A percentile compares a stretch with the other conserved stretches of the same genome.
Evolutionary conservation across 208 protist genomes (phyloP).

Genomic region (Acanthamoeba lenticulata): DNA sequence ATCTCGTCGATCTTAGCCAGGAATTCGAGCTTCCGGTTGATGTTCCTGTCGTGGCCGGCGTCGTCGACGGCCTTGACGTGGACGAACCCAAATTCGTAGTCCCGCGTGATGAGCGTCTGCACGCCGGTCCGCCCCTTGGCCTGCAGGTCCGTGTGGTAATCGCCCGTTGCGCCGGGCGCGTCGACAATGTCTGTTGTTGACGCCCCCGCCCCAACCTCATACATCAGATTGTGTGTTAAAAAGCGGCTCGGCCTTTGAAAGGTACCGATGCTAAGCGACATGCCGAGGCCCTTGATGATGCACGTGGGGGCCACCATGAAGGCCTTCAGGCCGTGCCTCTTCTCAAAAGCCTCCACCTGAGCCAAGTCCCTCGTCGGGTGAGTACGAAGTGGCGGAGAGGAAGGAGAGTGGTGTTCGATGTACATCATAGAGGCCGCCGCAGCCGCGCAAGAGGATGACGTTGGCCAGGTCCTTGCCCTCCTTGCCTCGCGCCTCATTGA

Average conservation of each 20-base stretch:
- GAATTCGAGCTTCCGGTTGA: slow-evolving; percentile 73
- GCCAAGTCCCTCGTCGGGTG: no score
- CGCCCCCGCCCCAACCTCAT: no score
- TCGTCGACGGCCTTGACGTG: slow-evolving; percentile 88
- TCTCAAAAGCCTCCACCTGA: slow-evolving; percentile 68
- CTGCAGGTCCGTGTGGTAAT: slow-evolving; percentile 85
- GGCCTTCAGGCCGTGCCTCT: slow-evolving; percentile 71
- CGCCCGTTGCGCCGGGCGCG: slow-evolving; percentile 81
- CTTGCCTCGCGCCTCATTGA: slow-evolving; percentile 79
- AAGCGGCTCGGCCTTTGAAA: no score
- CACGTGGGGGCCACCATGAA: slow-evolving; percentile 88
- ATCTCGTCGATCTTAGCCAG: slow-evolving; percentile 83
- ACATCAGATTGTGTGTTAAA: no score
- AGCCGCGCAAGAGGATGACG: slow-evolving; percentile 83
- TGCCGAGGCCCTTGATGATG: slow-evolving; percentile 86
- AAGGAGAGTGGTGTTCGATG: no score
- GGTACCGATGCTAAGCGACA: slow-evolving; percentile 79
- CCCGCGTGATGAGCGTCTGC: slow-evolving; percentile 29
- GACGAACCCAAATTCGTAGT: slow-evolving; percentile 86
- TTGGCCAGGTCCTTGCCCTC: slow-evolving; percentile 79
- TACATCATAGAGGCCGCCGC: slow-evolving; percentile 80
- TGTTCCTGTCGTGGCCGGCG: slow-evolving; percentile 81
- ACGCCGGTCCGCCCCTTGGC: slow-evolving; percentile 76
- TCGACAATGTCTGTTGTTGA: slow-evolving; percentile 70
- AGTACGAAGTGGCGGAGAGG: not conserved